phyloP scores from a whole-genome alignment of 2,329 filamentous ascomycete genomes.

The Stagonosporopsis rhizophila region DNA sequence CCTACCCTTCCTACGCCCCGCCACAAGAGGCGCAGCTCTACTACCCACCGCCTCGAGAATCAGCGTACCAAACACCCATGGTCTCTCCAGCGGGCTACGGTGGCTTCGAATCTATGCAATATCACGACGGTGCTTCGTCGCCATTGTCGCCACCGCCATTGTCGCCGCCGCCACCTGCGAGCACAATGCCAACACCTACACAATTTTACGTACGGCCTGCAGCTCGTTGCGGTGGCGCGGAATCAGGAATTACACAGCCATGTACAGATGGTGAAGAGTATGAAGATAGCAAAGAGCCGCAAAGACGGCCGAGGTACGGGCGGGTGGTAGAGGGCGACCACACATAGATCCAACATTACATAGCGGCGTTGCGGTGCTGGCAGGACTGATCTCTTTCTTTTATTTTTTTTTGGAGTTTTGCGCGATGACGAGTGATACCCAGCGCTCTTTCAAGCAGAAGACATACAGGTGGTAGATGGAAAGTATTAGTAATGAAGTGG shows the following conservation, averaged over 20 bases:
- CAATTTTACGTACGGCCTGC: constrained; percentile 46
- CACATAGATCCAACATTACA: constrained; percentile 4
- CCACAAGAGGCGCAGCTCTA: constrained; percentile 36
- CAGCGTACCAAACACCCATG: constrained; percentile 21
- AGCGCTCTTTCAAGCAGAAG: constrained; percentile 4
- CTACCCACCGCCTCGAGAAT: constrained; percentile 37
- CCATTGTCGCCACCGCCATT: constrained; percentile 8
- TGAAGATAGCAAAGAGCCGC: background rate
- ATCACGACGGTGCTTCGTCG: constrained; percentile 25
- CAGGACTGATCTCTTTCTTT: background rate
- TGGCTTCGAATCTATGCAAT: constrained; percentile 26
- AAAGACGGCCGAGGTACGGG: constrained; percentile 13
- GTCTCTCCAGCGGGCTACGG: constrained; percentile 24
- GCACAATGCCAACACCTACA: constrained; percentile 36
- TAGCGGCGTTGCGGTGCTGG: constrained; percentile 5
- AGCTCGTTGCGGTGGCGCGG: background rate
- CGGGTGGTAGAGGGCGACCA: constrained; percentile 17
- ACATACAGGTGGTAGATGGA: background rate
- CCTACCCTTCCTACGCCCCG: constrained; percentile 14
- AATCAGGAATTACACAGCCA: background rate
- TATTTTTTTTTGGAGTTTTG: no score
- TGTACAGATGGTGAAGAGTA: background rate
- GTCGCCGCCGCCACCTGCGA: constrained; percentile 11
- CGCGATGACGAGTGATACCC: constrained; percentile 11
- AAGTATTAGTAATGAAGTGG: constrained; percentile 21